phyloP scores from a whole-genome alignment of 2,329 filamentous ascomycete genomes.

The Talaromyces sp. region DNA sequence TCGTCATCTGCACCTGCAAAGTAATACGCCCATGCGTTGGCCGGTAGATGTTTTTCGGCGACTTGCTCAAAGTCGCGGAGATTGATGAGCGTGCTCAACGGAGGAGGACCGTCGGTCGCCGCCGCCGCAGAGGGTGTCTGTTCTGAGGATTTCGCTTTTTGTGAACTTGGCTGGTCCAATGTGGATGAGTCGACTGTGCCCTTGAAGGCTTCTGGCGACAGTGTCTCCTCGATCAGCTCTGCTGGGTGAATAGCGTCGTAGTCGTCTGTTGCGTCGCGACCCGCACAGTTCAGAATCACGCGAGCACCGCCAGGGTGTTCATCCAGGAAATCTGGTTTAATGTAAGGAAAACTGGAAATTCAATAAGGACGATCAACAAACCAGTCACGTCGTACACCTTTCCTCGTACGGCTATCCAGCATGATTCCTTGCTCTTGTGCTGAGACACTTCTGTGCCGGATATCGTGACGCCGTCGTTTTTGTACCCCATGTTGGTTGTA shows the following conservation, averaged over 20 bases:
- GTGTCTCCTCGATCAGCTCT: conserved; percentile 24
- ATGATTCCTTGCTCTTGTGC: conserved; percentile 44
- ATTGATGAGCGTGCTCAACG: conserved; percentile 29
- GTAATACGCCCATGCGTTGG: conserved; percentile 39
- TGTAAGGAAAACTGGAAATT: neutral
- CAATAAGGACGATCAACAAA: conserved; percentile 6
- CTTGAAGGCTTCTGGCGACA: conserved; percentile 20
- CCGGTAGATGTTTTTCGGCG: conserved; percentile 24
- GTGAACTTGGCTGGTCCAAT: conserved; percentile 16
- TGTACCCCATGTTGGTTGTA: neutral
- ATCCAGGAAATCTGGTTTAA: conserved; percentile 24
- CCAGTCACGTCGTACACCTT: conserved; percentile 49
- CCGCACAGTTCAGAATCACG: conserved; percentile 29
- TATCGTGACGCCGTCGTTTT: neutral
- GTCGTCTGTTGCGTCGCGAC: conserved; percentile 30
- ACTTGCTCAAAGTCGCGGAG: conserved; percentile 35
- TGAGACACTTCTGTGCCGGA: conserved; percentile 42
- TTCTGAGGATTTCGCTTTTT: neutral
- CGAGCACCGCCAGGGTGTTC: conserved; percentile 29
- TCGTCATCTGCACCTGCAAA: conserved; percentile 48
- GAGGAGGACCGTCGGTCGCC: conserved; percentile 15
- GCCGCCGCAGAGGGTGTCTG: neutral
- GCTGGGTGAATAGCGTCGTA: conserved; percentile 31
- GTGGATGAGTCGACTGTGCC: conserved; percentile 15
- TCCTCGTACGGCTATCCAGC: conserved; percentile 49